Percentiles rank a stretch among this genome's conserved stretches.
phyloP scores from a whole-genome alignment of 2,329 filamentous ascomycete species.

The Rugonectria rugulosa region DNA sequence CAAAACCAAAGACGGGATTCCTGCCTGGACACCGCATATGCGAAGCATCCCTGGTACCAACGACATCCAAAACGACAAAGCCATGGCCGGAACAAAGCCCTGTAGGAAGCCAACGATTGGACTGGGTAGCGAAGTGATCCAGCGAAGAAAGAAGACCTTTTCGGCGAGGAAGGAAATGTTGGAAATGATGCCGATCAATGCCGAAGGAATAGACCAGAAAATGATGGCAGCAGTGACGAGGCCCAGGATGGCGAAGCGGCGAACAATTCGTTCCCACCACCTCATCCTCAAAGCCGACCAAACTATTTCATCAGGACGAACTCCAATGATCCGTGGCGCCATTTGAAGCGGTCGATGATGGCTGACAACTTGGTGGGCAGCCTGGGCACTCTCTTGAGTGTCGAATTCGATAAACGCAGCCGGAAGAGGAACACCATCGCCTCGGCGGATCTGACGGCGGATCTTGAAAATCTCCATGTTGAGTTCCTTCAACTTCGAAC shows the following conservation, averaged over 20 bases:
- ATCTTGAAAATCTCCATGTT: conserved; percentile 65
- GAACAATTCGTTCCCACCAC: conserved; percentile 85
- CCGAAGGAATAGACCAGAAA: conserved; percentile 83
- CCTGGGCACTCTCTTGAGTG: conserved; percentile 82
- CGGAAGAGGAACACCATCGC: conserved; percentile 71
- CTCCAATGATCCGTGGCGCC: conserved; percentile 83
- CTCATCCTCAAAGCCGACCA: conserved; percentile 86
- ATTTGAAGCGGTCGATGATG: conserved; percentile 90
- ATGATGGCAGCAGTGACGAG: conserved; percentile 81
- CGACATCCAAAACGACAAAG: conserved; percentile 85
- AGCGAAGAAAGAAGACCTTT: conserved; percentile 73
- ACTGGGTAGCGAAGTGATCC: conserved; percentile 73
- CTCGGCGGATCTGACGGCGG: conserved; percentile 75
- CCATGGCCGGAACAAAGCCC: conserved; percentile 81
- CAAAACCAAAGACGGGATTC: conserved; percentile 79
- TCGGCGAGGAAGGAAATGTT: conserved; percentile 77
- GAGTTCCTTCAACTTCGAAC: conserved; percentile 56
- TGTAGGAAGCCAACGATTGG: conserved; percentile 83
- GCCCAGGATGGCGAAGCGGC: conserved; percentile 72
- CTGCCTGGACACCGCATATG: conserved; percentile 78
- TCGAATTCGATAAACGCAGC: conserved; percentile 93
- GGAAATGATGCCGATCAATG: conserved; percentile 83
- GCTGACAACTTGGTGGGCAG: conserved; percentile 84
- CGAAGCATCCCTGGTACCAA: conserved; percentile 84
- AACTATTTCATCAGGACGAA: conserved; percentile 83